Conservation (phyloP, 768 basidiomycete species). For the Kwoniella sp. region DNA sequence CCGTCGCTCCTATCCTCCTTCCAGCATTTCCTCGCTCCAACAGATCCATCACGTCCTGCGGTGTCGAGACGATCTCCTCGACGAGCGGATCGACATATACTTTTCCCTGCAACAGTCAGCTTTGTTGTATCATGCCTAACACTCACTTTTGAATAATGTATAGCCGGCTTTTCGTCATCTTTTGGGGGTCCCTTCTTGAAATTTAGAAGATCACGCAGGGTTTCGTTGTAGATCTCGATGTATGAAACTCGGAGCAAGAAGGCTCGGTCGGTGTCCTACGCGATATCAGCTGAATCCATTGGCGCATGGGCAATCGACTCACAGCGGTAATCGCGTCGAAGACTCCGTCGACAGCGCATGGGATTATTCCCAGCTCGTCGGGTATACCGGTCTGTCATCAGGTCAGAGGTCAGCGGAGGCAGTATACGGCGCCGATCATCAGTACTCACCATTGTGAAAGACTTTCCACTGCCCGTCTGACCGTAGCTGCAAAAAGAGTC, state of each 20-base stretch:
- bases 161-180: conserved; percentile 50
- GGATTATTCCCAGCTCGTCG: conserved; percentile 52
- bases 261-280: conserved; percentile 48
- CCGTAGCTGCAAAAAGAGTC: conserved; percentile 40
- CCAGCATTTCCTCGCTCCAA: conserved; percentile 61
- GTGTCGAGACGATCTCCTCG: conserved; percentile 71
- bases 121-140: background rate
- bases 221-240: conserved; percentile 56
- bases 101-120: conserved; percentile 38
- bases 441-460: conserved; percentile 47
- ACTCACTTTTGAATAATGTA: conserved; percentile 51
- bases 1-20: conserved; percentile 49
- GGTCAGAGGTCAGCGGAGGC: background rate
- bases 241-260: conserved; percentile 54
- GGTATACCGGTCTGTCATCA: conserved; percentile 42
- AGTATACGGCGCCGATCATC: background rate
- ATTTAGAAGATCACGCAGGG: conserved; percentile 50
- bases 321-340: conserved; percentile 55
- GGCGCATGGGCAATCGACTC: conserved; percentile 2
- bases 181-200: conserved; percentile 43
- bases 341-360: conserved; percentile 53
- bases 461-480: conserved; percentile 54
- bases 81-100: conserved; percentile 59
- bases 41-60: conserved; percentile 73
- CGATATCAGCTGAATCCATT: conserved; percentile 1